phyloP scores from a whole-genome alignment of 2,329 filamentous ascomycete genomes.

The Fusarium brachygibbosum region DNA sequence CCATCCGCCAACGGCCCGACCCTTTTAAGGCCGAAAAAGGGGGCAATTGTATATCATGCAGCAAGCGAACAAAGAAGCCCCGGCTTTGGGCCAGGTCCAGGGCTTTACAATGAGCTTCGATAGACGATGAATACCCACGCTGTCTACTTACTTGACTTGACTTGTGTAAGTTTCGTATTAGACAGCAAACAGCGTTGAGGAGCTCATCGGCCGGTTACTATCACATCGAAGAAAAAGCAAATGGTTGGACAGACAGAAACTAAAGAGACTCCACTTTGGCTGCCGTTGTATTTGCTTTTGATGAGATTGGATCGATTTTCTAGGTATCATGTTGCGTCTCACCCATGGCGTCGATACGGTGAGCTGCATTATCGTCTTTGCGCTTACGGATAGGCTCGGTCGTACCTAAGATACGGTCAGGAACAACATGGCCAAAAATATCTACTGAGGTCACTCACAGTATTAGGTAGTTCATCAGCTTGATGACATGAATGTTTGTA shows the following conservation, averaged over 20 bases:
- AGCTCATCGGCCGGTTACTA: not conserved
- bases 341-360: slow-evolving; percentile 19
- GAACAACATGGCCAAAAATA: slow-evolving; percentile 1
- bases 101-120: slow-evolving; percentile 1
- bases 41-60: slow-evolving; percentile 29
- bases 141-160: slow-evolving; percentile 15
- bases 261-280: slow-evolving; percentile 21
- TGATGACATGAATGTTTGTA: not conserved
- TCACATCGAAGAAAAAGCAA: slow-evolving; percentile 6
- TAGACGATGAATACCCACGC: not conserved
- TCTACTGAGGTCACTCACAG: not conserved
- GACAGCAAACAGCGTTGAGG: slow-evolving; percentile 1
- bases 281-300: slow-evolving; percentile 42
- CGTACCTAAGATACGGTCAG: slow-evolving; percentile 37
- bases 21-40: slow-evolving; percentile 26
- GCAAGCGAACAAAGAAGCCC: slow-evolving; percentile 1
- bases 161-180: slow-evolving; percentile 2
- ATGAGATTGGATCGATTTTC: slow-evolving; percentile 39
- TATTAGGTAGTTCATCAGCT: not conserved
- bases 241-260: slow-evolving; percentile 15
- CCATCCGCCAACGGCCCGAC: slow-evolving; percentile 38
- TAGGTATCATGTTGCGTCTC: slow-evolving; percentile 35
- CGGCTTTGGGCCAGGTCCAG: slow-evolving; percentile 22
- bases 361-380: slow-evolving; percentile 33
- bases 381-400: slow-evolving; percentile 11